Evolutionary conservation across 805 yeast species (phyloP), one percentile per base, ranked within the genome.

Genomic region (Pichia heedii): DNA sequence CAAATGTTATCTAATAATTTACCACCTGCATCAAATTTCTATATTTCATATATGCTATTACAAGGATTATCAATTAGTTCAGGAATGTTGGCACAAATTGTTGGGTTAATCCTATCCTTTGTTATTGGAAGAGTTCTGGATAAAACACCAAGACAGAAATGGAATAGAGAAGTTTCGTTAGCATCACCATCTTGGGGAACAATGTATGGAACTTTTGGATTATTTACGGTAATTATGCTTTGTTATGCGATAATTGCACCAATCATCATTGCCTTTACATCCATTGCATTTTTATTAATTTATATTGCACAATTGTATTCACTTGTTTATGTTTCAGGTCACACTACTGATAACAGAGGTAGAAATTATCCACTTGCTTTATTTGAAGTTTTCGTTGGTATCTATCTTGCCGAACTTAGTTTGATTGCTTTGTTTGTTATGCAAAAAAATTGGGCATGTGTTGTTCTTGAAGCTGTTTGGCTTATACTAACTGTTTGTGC

Each of bases 1-100:
- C 62, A 70, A 10, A 64, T 89, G 47, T 70, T 90, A 54, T 83
- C 94, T 8, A 62, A 67, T 36, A 82, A 87, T 49, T 69, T 90
- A 51, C 98, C 98, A 45, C 83, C 81, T 53, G 84, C 97, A 15
- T 78, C 95, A 16, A 90, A 89, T 66, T 90, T 90, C 63, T 90
- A 85, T 71, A 82, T 90, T 51, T 69, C 83, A 21, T 90, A 84
- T 65, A 76, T 87, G 63, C 62, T 88, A 48, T 72, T 90, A 53
- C 85, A 81, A 65, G 97, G 96, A 44, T 69, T 90, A 51, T 67
- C 88, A 4, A 67, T 81, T 40, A 78, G 94, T 32, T 78, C 89
- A n/a, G 86, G 85, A 48, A 67, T 79, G 29, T 63, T 93, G 41
- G 71, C 85, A 46, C 96, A 87, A 65, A 62, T 86, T 43, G 88